phyloP scores from a whole-genome alignment of 129 eudicot species.

The Apium graveolens region DNA sequence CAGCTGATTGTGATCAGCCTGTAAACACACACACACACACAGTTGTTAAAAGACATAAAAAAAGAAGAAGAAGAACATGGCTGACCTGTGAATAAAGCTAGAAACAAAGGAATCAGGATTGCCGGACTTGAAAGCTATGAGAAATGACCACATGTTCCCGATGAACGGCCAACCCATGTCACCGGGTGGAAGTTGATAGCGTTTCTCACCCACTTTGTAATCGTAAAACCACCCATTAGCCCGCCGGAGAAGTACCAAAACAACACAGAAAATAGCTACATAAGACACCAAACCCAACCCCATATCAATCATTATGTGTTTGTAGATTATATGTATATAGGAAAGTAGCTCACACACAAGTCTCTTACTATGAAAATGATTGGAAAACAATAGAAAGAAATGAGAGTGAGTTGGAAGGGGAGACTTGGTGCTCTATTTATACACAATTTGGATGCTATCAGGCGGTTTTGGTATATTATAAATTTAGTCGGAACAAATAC shows the following conservation, averaged over 20 bases:
- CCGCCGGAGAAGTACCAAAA: background rate
- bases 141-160: background rate
- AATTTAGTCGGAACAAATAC: no score
- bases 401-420: background rate
- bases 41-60: no score
- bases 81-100: background rate
- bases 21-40: no score
- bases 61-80: background rate
- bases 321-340: no score
- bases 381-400: background rate
- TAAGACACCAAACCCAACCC: background rate
- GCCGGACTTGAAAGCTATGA: background rate
- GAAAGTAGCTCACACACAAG: no score
- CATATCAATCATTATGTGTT: background rate
- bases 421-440: background rate
- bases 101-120: background rate
- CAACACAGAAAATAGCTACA: background rate
- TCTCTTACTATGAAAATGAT: no score
- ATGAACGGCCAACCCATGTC: background rate
- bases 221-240: background rate
- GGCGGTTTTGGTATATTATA: no score
- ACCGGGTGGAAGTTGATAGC: background rate
- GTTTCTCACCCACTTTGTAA: background rate
- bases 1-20: no score
- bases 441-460: background rate